A percentile compares a stretch with the other conserved stretches of the same genome.
These are phyloP conservation scores for Sporothrix luriei DNA, from an alignment of 2,329 filamentous ascomycete species.

Conservation along the genomic window DNA sequence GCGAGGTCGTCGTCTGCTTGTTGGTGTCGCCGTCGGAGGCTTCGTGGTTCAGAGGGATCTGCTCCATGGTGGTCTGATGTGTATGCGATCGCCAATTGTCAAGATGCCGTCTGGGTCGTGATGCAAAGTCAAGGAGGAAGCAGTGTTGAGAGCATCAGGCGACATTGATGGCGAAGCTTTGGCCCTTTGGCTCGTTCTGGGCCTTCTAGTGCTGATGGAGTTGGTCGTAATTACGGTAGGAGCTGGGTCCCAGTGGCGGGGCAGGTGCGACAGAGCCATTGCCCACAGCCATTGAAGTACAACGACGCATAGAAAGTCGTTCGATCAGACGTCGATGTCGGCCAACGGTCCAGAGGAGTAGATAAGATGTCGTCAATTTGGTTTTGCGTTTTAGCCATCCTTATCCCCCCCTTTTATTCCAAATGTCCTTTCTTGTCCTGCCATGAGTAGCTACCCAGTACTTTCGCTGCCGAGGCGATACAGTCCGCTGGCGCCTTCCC, in stretches of 20 bases:
- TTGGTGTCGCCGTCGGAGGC: slow-evolving; percentile 73
- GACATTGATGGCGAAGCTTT: slow-evolving; percentile 8
- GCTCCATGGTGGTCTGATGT: slow-evolving; percentile 51
- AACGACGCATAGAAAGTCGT: background rate
- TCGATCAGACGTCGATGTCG: background rate
- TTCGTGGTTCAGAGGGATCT: slow-evolving; percentile 74
- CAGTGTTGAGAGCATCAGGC: slow-evolving; percentile 19
- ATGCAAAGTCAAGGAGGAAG: background rate
- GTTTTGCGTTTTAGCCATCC: too few species aligned
- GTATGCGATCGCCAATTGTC: background rate
- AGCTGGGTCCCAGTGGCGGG: slow-evolving; percentile 24
- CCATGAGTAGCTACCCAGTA: slow-evolving; percentile 9
- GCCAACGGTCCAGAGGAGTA: background rate
- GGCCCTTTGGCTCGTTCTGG: background rate
- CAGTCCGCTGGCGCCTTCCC: slow-evolving; percentile 12
- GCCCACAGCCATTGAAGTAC: background rate
- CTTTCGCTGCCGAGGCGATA: background rate
- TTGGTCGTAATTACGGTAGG: background rate
- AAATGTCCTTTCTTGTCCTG: background rate
- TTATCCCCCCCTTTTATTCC: background rate
- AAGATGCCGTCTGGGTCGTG: background rate
- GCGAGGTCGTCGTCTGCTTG: slow-evolving; percentile 66
- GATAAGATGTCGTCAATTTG: background rate
- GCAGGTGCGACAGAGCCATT: slow-evolving; percentile 28
- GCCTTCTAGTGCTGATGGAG: slow-evolving; percentile 20